Evolutionary conservation across 179 eudicot species (phyloP).

Genomic region (Amaranthus tricolor): DNA sequence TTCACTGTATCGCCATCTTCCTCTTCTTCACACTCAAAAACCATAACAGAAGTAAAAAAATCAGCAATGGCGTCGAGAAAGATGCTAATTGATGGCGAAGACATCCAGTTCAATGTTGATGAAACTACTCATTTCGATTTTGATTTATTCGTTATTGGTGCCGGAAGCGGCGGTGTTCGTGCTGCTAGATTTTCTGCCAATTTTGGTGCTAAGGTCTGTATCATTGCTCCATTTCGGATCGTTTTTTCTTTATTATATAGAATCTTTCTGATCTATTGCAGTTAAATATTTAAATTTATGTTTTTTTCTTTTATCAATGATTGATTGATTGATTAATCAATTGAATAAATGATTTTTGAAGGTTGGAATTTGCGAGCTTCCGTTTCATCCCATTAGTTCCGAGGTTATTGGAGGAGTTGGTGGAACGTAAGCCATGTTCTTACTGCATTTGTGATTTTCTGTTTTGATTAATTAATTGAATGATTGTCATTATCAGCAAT

Average conservation of each 20-base stretch:
- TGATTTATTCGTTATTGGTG: conserved; percentile 94
- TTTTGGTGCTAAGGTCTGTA: conserved; percentile 74
- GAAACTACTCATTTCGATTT: conserved; percentile 59
- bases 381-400: conserved; percentile 94
- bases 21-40: too few species aligned
- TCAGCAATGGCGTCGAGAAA: conserved; percentile 45
- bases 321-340: conserved; percentile 2
- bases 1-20: too few species aligned
- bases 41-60: too few species aligned
- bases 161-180: conserved; percentile 98
- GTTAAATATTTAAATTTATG: not conserved
- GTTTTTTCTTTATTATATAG: not conserved
- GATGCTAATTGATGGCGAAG: conserved; percentile 69
- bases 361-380: conserved; percentile 99
- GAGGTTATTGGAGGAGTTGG: conserved; percentile 95
- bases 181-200: conserved; percentile 89
- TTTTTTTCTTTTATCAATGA: not conserved
- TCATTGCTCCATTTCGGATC: not conserved
- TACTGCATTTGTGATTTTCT: not conserved
- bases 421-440: conserved; percentile 64
- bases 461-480: not conserved
- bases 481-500: not conserved
- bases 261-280: not conserved
- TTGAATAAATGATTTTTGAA: conserved; percentile 25
- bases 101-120: conserved; percentile 17